Evolutionary conservation across 164 flowering plant species (phyloP).

Genomic region (Magnolia sinica): DNA sequence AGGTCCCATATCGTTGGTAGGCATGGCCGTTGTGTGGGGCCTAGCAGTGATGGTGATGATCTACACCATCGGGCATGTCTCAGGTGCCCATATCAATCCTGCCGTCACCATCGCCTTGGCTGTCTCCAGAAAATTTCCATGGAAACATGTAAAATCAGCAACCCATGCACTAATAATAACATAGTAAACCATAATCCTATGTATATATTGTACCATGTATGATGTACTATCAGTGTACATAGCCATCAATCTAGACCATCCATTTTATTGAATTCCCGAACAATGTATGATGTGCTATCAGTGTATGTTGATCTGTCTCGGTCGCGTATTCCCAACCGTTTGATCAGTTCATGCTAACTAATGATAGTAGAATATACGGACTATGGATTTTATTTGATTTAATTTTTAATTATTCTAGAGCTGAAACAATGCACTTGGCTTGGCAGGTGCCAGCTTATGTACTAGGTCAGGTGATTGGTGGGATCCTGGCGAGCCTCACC

Average conservation of each 20-base stretch:
- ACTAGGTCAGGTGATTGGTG: constrained; percentile 33
- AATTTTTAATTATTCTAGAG: background rate
- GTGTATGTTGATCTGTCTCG: no score
- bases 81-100: constrained; percentile 62
- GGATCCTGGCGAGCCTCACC: constrained; percentile 37
- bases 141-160: constrained; percentile 27
- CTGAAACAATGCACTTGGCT: background rate
- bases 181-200: no score
- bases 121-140: constrained; percentile 27
- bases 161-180: background rate
- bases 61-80: constrained; percentile 49
- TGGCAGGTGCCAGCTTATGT: constrained; percentile 43
- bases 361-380: background rate
- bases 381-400: background rate
- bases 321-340: background rate
- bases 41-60: constrained; percentile 26
- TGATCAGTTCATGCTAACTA: no score
- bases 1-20: constrained; percentile 19
- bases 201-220: background rate
- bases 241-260: no score
- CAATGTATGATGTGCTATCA: background rate
- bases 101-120: constrained; percentile 56
- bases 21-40: constrained; percentile 39
- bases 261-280: no score
- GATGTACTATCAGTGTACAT: background rate